Evolutionary conservation across 352 stramenopile genomes (phyloP).

Genomic region (Globisporangium alternatum): DNA sequence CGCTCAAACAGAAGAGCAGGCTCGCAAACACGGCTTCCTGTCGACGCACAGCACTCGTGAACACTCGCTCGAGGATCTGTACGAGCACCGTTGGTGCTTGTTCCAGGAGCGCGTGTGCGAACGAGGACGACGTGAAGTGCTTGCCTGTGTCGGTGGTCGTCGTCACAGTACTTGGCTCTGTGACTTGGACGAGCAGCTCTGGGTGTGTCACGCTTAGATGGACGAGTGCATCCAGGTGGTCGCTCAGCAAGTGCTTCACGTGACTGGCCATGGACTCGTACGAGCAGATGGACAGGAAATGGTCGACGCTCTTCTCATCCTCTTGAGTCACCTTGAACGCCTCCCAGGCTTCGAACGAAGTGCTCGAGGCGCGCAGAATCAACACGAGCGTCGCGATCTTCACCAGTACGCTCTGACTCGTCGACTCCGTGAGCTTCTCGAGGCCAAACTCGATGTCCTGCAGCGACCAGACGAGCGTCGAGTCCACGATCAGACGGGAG

Average conservation of each 20-base stretch:
- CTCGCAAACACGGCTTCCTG: constrained; percentile 54
- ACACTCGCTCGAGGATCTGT: constrained; percentile 57
- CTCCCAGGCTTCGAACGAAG: constrained; percentile 29
- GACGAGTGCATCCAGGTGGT: constrained; percentile 47
- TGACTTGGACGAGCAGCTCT: constrained; percentile 46
- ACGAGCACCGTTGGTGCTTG: constrained; percentile 41
- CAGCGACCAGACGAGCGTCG: constrained; percentile 66
- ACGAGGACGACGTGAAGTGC: constrained; percentile 33
- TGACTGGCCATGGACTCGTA: constrained; percentile 34
- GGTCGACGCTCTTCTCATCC: not conserved
- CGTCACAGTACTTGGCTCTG: not conserved
- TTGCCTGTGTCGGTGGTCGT: not conserved
- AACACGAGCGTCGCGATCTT: constrained; percentile 67
- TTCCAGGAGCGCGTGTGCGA: constrained; percentile 45
- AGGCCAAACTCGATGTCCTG: constrained; percentile 68
- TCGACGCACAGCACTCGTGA: constrained; percentile 41
- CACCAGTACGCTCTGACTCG: constrained; percentile 47
- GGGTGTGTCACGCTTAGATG: constrained; percentile 60
- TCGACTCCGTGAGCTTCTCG: constrained; percentile 44
- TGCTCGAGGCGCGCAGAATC: constrained; percentile 40
- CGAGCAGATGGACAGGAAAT: constrained; percentile 24
- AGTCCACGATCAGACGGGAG: constrained; percentile 66
- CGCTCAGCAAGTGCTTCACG: constrained; percentile 36
- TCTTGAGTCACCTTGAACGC: constrained; percentile 10
- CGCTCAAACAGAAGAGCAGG: constrained; percentile 52